Evolutionary conservation across 495 filamentous ascomycete species (phyloP).

Genomic region (Talaromyces ruber): DNA sequence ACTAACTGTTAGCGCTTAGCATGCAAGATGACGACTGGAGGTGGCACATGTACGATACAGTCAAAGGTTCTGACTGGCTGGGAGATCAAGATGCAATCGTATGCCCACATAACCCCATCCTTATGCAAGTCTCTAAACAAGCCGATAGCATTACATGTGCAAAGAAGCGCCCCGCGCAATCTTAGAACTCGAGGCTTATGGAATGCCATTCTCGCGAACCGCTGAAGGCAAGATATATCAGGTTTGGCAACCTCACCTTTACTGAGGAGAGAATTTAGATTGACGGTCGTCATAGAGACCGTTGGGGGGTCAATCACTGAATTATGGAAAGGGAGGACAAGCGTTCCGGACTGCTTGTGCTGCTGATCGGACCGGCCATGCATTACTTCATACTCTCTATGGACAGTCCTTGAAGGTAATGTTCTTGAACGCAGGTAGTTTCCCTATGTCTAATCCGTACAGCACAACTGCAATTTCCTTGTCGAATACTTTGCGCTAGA

Average conservation of each 20-base stretch:
- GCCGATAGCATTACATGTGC: conserved; percentile 81
- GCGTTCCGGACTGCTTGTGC: conserved; percentile 90
- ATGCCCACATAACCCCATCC: neutral
- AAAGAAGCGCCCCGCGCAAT: conserved; percentile 62
- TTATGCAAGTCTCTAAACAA: conserved; percentile 43
- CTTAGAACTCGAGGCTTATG: neutral
- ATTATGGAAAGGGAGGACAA: conserved; percentile 92
- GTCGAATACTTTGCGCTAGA: conserved; percentile 98
- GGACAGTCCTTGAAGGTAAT: conserved; percentile 69
- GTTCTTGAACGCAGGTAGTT: neutral
- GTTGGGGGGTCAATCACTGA: conserved; percentile 87
- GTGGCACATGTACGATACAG: conserved; percentile 99
- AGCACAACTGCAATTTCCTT: conserved; percentile 98
- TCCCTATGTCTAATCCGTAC: conserved; percentile 3
- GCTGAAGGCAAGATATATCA: neutral
- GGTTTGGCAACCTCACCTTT: neutral
- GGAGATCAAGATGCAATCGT: conserved; percentile 93
- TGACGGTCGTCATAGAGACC: neutral
- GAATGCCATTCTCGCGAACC: neutral
- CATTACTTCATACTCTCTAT: conserved; percentile 93
- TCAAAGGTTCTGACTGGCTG: conserved; percentile 97
- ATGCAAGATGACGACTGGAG: conserved; percentile 93
- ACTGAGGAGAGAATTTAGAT: neutral
- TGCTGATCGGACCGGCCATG: conserved; percentile 92
- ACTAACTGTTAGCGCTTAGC: conserved; percentile 18